Evolutionary conservation across 2,329 filamentous ascomycete genomes (phyloP), one percentile per base, ranked within the genome.

Genomic region (Cladosporium sp.): DNA sequence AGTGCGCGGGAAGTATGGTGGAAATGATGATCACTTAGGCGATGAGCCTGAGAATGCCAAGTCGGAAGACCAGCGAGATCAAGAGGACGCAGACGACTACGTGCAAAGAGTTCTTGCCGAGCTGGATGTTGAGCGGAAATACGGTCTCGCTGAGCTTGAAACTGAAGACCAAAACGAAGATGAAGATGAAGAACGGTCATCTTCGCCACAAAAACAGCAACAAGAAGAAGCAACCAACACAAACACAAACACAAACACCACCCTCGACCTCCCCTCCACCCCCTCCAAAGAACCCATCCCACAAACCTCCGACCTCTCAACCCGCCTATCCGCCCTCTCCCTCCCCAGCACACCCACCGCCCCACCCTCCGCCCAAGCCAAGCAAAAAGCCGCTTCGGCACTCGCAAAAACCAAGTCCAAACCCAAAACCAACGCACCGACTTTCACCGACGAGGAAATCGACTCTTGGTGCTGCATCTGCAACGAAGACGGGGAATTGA

Each of bases 401-500:
- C 66, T 5, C n/a, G n/a, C n/a, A n/a, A n/a, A n/a, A n/a, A n/a
- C n/a, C n/a, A n/a, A n/a, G n/a, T n/a, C n/a, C n/a, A 6, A 67
- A 64, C 42, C 50, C 65, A 1, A 64, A 65, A 40, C 63, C 66
- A 72, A 61, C 43, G 43, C 69, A 11, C 61, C 68, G 13, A 65
- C 64, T 42, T 73, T 69, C 62, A 81, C 83, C 0, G 85, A 91
- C 59, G 84, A 85, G 27, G 87, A 92, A 59, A 77, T 85, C 54
- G 82, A 85, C 37, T 81, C 78, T 1, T 95, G 88, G 88, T 95
- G 89, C 65, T 80, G 84, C 27, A 89, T 93, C 8, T 95, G 89
- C 64, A 82, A 86, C 41, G 87, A 89, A 52, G 86, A 93, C 62
- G 88, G 85, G 0, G 83, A 82, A 3, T 70, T 93, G 22, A 77